Evolutionary conservation across 148 eudicot genomes (phyloP), one percentile per base, ranked within the genome.

Genomic region (Vaccinium myrtillus): DNA sequence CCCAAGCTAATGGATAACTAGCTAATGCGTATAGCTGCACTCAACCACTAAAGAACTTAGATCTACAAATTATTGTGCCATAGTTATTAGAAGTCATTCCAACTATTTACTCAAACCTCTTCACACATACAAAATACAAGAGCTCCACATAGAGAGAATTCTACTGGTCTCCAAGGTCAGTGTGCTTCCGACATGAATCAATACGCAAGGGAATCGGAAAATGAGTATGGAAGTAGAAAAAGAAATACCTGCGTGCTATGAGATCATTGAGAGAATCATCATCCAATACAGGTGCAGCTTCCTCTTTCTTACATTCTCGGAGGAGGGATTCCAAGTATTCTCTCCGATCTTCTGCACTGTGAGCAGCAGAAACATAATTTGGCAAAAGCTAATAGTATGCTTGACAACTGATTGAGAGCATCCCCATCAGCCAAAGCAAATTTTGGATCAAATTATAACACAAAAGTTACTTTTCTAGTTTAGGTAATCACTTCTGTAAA

Each of bases 301-400:
- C 99, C 92, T 97, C 99, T 90, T 95, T 97, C 92, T 97, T 97
- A 86, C 93, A 88, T 87, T 95, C 99, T 79, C 99, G 88, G 83
- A 97, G 89, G 74, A 97, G 95, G 86, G 98, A 86, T 88, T 97
- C 99, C 90, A 97, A 87, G 91, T 97, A 97, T 80, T 95, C 99
- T 85, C 98, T 95, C 79, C 99, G 95, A 84, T 97, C 99, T 88
- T 95, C 98, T 9, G 99, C 99, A 92, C 99, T 97, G 90, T 82
- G 61, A 89, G 61, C 79, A 59, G 70, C 27, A 82, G 79, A 27
- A 65, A 79, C 48, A 43, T 79, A 58, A 77, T 46, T 58, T 65
- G 63, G 78, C 77, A 65, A 75, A 25, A 80, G 71, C 71, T 51
- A 59, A 51, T 36, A 51, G 54, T 25, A 61, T n/a, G 48, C 67